Base-by-base conservation (phyloP, 768 basidiomycete genomes). In the Auriculariales sp. region DNA sequence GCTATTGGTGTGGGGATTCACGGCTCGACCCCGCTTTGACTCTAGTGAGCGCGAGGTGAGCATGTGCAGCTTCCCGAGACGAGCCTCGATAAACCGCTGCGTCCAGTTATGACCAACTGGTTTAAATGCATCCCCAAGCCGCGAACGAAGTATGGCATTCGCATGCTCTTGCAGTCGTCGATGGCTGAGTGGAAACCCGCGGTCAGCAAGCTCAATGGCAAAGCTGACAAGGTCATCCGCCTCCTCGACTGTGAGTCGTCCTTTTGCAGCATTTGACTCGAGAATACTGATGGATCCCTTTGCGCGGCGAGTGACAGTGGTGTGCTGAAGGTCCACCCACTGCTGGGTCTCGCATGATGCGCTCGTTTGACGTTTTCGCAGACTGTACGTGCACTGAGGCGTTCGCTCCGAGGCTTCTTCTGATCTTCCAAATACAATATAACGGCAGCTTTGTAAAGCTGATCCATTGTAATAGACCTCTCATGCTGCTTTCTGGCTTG, bases 151-250 rank as follows among this genome's bases (percentile, higher is more conserved):
- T n/a, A 58, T 54, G n/a, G 22, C 31, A 52, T 71, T 58, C 28
- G 65, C 66, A 55, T 62, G 56, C 51, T 68, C 64, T 48, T 62
- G 62, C 3, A 72, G 51, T 7, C 58, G 45, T 15, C 48, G 28
- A 47, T 69, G 67, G 34, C 46, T 64, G 6, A 65, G 58, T 15
- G 67, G 68, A 51, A 68, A 68, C 4, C 66, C 66, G 14, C 57
- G 53, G 17, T 56, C 45, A 14, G 64, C 67, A 50, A 34, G 12
- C 0, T 3, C 46, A 7, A 33, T 27, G 3, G n/a, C 29, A 10
- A 31, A 30, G 33, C 33, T 22, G 14, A 52, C 25, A 2, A 54
- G 30, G 32, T 48, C 52, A 12, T 64, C 53, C 11, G 46, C 58
- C 55, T 72, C 64, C 17, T 53, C 56, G 1, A 33, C 15, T 1